Base-by-base conservation (phyloP, 371 early-diverging fungal species). In the Apophysomyces elegans region DNA sequence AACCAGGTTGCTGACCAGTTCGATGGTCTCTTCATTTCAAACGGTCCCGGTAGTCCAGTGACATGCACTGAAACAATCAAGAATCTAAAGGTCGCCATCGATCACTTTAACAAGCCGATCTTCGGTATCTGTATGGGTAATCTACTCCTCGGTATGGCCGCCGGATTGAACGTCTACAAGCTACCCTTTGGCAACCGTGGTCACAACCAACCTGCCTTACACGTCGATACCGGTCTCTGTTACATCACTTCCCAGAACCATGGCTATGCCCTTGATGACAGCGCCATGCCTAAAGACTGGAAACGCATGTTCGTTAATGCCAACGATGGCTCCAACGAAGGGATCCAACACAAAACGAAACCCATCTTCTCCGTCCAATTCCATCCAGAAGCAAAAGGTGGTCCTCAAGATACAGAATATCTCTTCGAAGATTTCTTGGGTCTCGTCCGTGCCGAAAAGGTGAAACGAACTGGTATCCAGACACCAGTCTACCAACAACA, bases 121-220 rank as follows among this genome's bases (percentile, higher is more conserved):
- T 96, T 96, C 74, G 98, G 98, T 63, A 97, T 97, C 74, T 97
- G 98, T 83, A 96, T 97, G 96, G 98, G 98, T 65, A 93, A 96
- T 77, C 91, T 91, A 69, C 69, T 97, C 36, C 81, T 97, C 66
- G 96, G 95, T 47, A 82, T 94, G 81, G 96, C 97, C 5, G 94
- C 94, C 37, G 97, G 96, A 36, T 74, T 92, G 61, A 71, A 87
- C 32, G 86, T 88, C 0, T 94, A 94, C 88, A 97, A 97, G 84
- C 78, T 97, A 44, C 93, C 91, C 45, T 97, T 89, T 61, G 98
- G 98, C 61, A 97, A 97, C 87, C 95, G 98, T 66, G 97, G 96
- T 46, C 98, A 97, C 80, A 97, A 97, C 81, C 95, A 95, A 79
- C 97, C 98, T 39, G 93, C 91, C 44, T 75, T 94, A 60, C 86